Conservation (phyloP, 164 flowering plant genomes). For the Aristolochia fimbriata region DNA sequence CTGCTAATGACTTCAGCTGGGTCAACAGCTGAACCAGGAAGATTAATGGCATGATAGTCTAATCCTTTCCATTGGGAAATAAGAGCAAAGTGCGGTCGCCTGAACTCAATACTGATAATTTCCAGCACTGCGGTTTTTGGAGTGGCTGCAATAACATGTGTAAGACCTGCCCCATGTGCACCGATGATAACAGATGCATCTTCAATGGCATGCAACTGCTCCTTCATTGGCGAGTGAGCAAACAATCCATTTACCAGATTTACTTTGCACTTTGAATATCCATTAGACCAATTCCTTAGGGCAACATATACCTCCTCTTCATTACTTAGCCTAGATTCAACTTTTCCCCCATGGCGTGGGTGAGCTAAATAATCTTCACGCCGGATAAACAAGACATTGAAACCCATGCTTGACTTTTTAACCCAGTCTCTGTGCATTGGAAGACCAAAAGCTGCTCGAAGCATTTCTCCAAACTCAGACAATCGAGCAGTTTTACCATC, state of each 20-base stretch:
- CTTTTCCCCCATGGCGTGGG: conserved; percentile 83
- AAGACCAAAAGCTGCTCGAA: conserved; percentile 69
- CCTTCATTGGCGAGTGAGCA: conserved; percentile 94
- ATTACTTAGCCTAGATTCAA: conserved; percentile 81
- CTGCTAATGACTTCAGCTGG: conserved; percentile 43
- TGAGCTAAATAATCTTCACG: conserved; percentile 97
- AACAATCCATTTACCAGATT: conserved; percentile 80
- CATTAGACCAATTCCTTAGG: conserved; percentile 45
- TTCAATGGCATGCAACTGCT: conserved; percentile 77
- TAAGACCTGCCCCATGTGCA: conserved; percentile 99
- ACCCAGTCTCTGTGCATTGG: conserved; percentile 34
- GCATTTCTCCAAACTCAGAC: conserved; percentile 97
- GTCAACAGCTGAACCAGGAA: conserved; percentile 56
- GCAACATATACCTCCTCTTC: conserved; percentile 83
- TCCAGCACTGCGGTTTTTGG: conserved; percentile 70
- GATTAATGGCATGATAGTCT: conserved; percentile 70
- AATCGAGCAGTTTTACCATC: conserved; percentile 62
- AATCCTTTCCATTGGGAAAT: conserved; percentile 87
- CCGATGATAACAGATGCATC: conserved; percentile 92
- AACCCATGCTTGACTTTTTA: conserved; percentile 27
- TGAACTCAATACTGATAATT: conserved; percentile 63
- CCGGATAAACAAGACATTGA: conserved; percentile 72
- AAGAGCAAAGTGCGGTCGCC: conserved; percentile 81
- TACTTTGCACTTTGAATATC: conserved; percentile 35
- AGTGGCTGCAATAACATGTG: conserved; percentile 74